A percentile compares a stretch with the other conserved stretches of the same genome.
These are phyloP conservation scores for Botrytis byssoidea DNA, from an alignment of 2,329 filamentous ascomycete genomes.

Conservation along the genomic window DNA sequence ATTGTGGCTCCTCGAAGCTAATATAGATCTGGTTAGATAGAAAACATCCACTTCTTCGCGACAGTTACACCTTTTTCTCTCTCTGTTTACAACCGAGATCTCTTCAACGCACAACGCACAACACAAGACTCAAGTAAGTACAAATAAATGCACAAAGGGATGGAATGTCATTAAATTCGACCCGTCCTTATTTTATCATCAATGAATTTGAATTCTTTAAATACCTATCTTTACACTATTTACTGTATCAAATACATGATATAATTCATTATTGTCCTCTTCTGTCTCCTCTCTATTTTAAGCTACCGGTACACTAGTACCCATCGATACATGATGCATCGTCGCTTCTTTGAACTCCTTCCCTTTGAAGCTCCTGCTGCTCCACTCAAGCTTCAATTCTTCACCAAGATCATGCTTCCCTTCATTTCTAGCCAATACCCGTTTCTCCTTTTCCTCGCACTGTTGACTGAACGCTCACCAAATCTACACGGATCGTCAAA, in stretches of 20 bases:
- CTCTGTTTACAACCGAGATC: background rate
- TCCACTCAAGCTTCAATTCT: background rate
- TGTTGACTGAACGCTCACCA: background rate
- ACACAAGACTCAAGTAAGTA: background rate
- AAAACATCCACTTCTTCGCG: background rate
- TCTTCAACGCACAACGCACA: background rate
- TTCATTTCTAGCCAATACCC: background rate
- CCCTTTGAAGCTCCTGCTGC: background rate
- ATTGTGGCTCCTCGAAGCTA: background rate
- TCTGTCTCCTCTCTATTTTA: background rate
- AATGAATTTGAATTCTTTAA: background rate
- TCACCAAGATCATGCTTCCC: background rate
- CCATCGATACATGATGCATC: background rate
- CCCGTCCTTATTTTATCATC: background rate
- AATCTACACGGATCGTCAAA: background rate
- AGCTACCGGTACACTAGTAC: background rate
- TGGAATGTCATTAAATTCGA: background rate
- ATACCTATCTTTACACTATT: background rate
- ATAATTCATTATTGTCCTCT: background rate
- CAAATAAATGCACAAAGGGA: background rate
- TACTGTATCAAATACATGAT: background rate
- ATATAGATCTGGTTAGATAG: background rate
- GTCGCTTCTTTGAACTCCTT: background rate
- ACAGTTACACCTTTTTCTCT: background rate
- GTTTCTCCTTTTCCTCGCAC: background rate